Percentiles rank a stretch among this genome's conserved stretches.
Evolutionary conservation across 2,329 filamentous ascomycete species (phyloP).

Genomic region (Aspergillus novoparasiticus): DNA sequence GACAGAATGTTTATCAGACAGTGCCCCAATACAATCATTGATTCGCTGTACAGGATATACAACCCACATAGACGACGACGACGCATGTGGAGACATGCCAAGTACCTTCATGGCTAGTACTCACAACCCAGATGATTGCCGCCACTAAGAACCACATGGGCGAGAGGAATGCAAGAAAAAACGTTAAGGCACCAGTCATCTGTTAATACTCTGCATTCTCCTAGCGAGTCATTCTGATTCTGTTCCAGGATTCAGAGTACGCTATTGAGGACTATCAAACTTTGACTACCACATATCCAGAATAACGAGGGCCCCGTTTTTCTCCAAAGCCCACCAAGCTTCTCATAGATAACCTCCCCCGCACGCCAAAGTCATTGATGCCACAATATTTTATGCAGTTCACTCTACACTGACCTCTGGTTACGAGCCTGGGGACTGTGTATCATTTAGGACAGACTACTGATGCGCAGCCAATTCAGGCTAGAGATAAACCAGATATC

Average conservation of each 20-base stretch:
- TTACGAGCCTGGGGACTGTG: conserved; percentile 7
- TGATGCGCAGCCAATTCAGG: not conserved
- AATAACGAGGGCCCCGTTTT: not conserved
- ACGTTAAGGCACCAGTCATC: not conserved
- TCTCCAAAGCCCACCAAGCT: not conserved
- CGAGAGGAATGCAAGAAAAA: not conserved
- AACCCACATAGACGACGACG: conserved; percentile 1
- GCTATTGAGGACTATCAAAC: conserved; percentile 21
- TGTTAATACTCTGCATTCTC: not conserved
- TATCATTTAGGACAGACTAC: not conserved
- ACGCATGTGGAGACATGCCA: not conserved
- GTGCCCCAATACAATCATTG: not conserved
- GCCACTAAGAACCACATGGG: not conserved
- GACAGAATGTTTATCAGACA: not conserved
- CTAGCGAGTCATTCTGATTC: not conserved
- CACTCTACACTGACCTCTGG: conserved; percentile 11
- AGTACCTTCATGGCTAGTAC: not conserved
- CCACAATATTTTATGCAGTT: conserved; percentile 7
- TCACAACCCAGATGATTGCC: not conserved
- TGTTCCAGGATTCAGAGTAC: not conserved
- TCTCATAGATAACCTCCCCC: conserved; percentile 1
- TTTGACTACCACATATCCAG: conserved; percentile 7
- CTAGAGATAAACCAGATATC: not conserved
- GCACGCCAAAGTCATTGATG: not conserved
- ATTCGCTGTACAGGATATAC: not conserved